Percentiles rank a stretch among this genome's conserved stretches.
Evolutionary conservation across 2,329 filamentous ascomycete genomes (phyloP).

Genomic region (Diaporthe caulivora): DNA sequence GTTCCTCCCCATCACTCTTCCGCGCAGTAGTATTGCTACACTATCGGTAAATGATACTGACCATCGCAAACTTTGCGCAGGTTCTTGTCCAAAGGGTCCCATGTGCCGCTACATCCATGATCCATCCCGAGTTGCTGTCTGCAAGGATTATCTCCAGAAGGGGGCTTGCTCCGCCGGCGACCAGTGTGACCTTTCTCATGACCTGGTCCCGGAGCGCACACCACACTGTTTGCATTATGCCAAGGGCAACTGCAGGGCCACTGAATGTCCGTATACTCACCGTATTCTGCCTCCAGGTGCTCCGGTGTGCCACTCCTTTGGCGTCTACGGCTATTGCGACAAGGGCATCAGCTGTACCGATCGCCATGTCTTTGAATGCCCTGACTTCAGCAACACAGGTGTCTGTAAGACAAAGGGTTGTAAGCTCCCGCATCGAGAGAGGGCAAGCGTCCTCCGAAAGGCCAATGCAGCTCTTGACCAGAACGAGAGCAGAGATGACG

Average conservation of each 20-base stretch:
- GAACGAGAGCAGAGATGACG: conserved; percentile 61
- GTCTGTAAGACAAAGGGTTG: conserved; percentile 85
- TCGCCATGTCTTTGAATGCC: conserved; percentile 93
- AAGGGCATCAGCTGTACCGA: conserved; percentile 82
- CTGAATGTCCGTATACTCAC: conserved; percentile 89
- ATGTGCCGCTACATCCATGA: conserved; percentile 87
- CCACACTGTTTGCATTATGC: conserved; percentile 92
- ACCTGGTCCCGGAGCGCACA: conserved; percentile 83
- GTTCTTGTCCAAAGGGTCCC: conserved; percentile 86
- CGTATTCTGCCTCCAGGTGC: conserved; percentile 81
- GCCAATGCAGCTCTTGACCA: conserved; percentile 63
- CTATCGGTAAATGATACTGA: conserved; percentile 25
- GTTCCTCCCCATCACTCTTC: conserved; percentile 33
- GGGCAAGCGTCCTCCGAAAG: conserved; percentile 83
- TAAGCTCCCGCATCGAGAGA: conserved; percentile 87
- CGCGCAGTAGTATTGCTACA: conserved; percentile 1
- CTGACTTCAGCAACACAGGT: conserved; percentile 93
- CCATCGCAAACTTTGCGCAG: conserved; percentile 61
- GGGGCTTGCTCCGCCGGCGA: conserved; percentile 82
- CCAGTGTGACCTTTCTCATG: conserved; percentile 91
- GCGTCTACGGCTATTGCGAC: conserved; percentile 88
- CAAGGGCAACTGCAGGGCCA: conserved; percentile 89
- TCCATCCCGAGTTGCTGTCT: conserved; percentile 86
- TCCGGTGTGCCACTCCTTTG: conserved; percentile 86
- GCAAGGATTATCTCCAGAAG: conserved; percentile 87